Conservation (phyloP, 805 yeast species). For the Lipomyces chichibuensis region DNA sequence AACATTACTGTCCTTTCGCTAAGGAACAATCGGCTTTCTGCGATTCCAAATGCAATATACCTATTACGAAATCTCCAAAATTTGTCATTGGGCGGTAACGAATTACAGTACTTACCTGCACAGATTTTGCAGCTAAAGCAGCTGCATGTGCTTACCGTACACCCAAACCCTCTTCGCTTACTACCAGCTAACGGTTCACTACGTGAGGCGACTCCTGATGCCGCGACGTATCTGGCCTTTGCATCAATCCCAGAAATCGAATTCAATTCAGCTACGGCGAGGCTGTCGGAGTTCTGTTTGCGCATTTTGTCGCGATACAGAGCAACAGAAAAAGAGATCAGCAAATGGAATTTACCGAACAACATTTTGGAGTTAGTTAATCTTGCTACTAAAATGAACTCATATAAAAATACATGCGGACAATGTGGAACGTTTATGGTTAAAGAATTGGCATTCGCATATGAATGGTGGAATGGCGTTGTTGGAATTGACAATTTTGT, state of each 20-base stretch:
- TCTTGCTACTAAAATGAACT: conserved; percentile 34
- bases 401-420: conserved; percentile 39
- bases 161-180: conserved; percentile 45
- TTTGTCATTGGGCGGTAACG: conserved; percentile 45
- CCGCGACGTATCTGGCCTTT: neutral
- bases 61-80: conserved; percentile 42
- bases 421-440: conserved; percentile 40
- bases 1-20: conserved; percentile 45
- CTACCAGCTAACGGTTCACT: conserved; percentile 30
- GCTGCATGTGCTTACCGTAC: conserved; percentile 42
- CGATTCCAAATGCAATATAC: conserved; percentile 44
- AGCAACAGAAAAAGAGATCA: conserved; percentile 32
- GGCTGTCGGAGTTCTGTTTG: conserved; percentile 33
- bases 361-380: conserved; percentile 12
- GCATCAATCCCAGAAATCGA: conserved; percentile 3
- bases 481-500: conserved; percentile 31
- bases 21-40: conserved; percentile 42
- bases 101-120: conserved; percentile 43
- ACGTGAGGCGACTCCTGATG: conserved; percentile 5
- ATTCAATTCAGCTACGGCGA: neutral
- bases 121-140: conserved; percentile 42
- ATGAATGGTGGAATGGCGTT: conserved; percentile 45
- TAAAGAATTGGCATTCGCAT: conserved; percentile 38
- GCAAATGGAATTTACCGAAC: conserved; percentile 35
- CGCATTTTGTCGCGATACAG: conserved; percentile 35